Base-by-base conservation (phyloP, 768 basidiomycete species). In the Panellus pusillus region DNA sequence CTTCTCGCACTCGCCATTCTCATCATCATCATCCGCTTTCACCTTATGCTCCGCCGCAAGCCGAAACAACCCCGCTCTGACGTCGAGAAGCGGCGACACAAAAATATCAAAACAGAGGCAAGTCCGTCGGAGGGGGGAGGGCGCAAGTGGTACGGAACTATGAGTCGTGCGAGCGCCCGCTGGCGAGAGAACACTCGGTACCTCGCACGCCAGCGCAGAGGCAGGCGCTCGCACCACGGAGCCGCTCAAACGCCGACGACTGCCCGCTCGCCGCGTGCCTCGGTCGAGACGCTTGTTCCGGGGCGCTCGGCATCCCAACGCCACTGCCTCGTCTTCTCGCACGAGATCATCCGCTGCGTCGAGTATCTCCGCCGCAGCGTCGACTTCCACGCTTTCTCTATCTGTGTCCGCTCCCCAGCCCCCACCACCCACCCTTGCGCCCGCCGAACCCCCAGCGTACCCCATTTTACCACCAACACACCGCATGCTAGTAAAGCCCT, bases 141-240 rank as follows among this genome's bases (percentile, higher is more conserved):
- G 79, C 84, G 65, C 82, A 79, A 60, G 61, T 84, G 44, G 89
- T 24, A 24, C 24, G 24, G 24, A 24, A 24, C 24, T 6, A 50
- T 86, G 87, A 76, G 78, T 0, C 76, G 71, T 54, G 87, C 87
- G 2, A 82, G 80, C 1, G 82, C 82, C 8, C 78, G 85, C 40
- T 91, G 89, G 89, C 82, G 75, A 58, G 80, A 79, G 3, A 83
- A 84, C 47, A 77, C 81, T 9, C 80, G 82, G 24, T 74, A 80
- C 52, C 71, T 80, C n/a, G 81, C 82, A 8, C 79, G 86, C 35
- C 80, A 82, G 44, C 75, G 89, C 51, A 70, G 79, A 54, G 76
- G 78, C 31, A 76, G 71, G 54, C 75, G 76, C 8, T 13, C 52
- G 58, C n/a, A 62, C 50, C 37, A 55, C 24, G 24, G 3, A 2